Conservation (phyloP, 805 yeast species). For the Saccharomycopsis schoenii region DNA sequence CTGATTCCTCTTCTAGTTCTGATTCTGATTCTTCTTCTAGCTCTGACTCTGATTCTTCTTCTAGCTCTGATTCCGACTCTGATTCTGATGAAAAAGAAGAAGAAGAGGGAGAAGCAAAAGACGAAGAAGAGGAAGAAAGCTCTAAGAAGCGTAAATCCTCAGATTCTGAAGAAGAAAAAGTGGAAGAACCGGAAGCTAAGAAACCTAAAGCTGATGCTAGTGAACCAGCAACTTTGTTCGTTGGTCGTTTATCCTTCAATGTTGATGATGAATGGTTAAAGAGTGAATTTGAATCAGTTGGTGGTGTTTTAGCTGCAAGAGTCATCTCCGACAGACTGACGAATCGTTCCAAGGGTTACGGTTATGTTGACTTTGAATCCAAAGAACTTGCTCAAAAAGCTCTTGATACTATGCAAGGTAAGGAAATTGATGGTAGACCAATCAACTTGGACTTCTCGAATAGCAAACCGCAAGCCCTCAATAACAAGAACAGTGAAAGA, state of each 20-base stretch:
- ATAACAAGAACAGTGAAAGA: slow-evolving; percentile 55
- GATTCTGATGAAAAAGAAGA: slow-evolving; percentile 21
- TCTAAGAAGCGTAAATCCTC: slow-evolving; percentile 25
- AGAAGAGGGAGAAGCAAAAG: slow-evolving; percentile 18
- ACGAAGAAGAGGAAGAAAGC: slow-evolving; percentile 25
- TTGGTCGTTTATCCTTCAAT: slow-evolving; percentile 96
- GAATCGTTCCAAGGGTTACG: slow-evolving; percentile 93
- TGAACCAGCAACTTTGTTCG: slow-evolving; percentile 86
- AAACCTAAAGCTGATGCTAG: slow-evolving; percentile 35
- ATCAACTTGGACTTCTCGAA: slow-evolving; percentile 88
- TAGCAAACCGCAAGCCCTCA: slow-evolving; percentile 53
- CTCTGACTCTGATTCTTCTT: slow-evolving; percentile 25
- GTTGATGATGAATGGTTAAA: slow-evolving; percentile 91
- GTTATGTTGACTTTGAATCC: slow-evolving; percentile 88
- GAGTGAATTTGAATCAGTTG: slow-evolving; percentile 72
- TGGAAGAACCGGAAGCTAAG: slow-evolving; percentile 37
- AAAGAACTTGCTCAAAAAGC: slow-evolving; percentile 81
- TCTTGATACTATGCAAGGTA: slow-evolving; percentile 73
- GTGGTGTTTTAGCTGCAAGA: slow-evolving; percentile 83
- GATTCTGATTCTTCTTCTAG: slow-evolving; percentile 21
- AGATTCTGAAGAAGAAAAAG: slow-evolving; percentile 27
- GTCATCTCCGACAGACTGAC: slow-evolving; percentile 89
- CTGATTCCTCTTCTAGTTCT: slow-evolving; percentile 24
- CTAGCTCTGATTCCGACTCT: slow-evolving; percentile 20
- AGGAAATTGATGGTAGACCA: slow-evolving; percentile 95